Percentiles rank a stretch among this genome's conserved stretches.
Conservation (phyloP, 129 eudicot species). For the Artemisia argyi region DNA sequence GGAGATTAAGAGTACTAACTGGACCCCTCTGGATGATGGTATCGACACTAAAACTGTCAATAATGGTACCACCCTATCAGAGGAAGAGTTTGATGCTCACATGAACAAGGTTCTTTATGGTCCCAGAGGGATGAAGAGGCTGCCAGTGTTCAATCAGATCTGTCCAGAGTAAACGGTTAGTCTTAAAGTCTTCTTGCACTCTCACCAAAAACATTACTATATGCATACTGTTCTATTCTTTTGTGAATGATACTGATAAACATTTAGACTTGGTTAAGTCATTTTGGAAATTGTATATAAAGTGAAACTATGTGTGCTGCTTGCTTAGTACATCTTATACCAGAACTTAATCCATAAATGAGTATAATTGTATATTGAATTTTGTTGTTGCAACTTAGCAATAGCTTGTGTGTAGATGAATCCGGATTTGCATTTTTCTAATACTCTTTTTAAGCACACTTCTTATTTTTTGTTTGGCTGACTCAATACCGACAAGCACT, state of each 20-base stretch:
- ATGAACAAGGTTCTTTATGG: conserved; percentile 26
- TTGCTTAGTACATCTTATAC: conserved; percentile 9
- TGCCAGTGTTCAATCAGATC: conserved; percentile 28
- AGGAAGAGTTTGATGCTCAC: conserved; percentile 30
- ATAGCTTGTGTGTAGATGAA: background rate
- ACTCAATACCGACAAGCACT: too few relatives aligned
- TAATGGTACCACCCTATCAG: conserved; percentile 3
- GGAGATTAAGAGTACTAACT: conserved; percentile 27
- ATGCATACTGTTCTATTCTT: conserved; percentile 25
- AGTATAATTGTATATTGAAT: conserved; percentile 14
- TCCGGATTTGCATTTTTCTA: background rate
- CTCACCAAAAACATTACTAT: background rate
- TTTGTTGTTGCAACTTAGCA: background rate
- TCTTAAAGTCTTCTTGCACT: background rate
- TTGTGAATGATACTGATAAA: conserved; percentile 27
- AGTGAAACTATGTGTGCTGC: conserved; percentile 14
- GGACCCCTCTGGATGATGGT: conserved; percentile 40
- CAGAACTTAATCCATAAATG: conserved; percentile 5
- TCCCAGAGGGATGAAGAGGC: conserved; percentile 26
- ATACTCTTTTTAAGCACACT: background rate
- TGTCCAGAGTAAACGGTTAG: conserved; percentile 26
- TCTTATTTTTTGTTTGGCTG: too few relatives aligned
- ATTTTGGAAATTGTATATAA: conserved; percentile 12
- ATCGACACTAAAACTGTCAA: conserved; percentile 8
- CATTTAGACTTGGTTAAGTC: conserved; percentile 8